phyloP scores from a whole-genome alignment of 148 eudicot species.

The Camellia lanceoleosa region DNA sequence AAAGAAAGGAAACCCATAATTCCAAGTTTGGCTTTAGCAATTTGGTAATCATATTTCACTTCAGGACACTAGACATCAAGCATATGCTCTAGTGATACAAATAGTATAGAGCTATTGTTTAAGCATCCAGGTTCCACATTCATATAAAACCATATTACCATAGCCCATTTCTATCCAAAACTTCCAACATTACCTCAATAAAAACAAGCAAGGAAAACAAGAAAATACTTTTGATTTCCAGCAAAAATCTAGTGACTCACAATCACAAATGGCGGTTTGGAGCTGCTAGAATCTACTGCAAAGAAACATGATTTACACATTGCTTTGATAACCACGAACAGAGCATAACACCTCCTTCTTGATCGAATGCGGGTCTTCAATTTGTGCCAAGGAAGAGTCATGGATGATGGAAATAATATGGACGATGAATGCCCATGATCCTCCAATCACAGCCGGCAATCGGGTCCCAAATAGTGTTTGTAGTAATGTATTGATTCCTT shows the following conservation, averaged over 20 bases:
- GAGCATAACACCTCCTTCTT: too few species aligned
- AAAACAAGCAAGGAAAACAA: neutral
- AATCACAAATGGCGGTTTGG: constrained; percentile 65
- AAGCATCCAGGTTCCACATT: neutral
- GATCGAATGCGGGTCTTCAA: constrained; percentile 61
- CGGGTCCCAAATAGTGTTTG: constrained; percentile 92
- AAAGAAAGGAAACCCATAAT: neutral
- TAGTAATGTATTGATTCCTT: constrained; percentile 82
- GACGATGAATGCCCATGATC: constrained; percentile 91
- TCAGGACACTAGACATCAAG: neutral
- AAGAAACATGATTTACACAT: constrained; percentile 68
- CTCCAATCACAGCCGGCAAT: constrained; percentile 85
- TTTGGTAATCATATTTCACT: neutral
- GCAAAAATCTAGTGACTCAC: constrained; percentile 17
- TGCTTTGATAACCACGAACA: too few species aligned
- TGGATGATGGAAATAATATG: constrained; percentile 92
- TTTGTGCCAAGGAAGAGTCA: constrained; percentile 55
- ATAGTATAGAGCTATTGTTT: neutral
- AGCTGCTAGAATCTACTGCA: constrained; percentile 73
- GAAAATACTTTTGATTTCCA: neutral
- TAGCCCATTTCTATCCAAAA: neutral
- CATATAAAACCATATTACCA: neutral
- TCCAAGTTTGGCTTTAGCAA: neutral
- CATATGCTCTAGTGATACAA: neutral
- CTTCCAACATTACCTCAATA: neutral